Percentiles rank a stretch among this genome's conserved stretches.
Evolutionary conservation across 2,329 filamentous ascomycete species (phyloP).

Genomic region (Aspergillus tubingensis): DNA sequence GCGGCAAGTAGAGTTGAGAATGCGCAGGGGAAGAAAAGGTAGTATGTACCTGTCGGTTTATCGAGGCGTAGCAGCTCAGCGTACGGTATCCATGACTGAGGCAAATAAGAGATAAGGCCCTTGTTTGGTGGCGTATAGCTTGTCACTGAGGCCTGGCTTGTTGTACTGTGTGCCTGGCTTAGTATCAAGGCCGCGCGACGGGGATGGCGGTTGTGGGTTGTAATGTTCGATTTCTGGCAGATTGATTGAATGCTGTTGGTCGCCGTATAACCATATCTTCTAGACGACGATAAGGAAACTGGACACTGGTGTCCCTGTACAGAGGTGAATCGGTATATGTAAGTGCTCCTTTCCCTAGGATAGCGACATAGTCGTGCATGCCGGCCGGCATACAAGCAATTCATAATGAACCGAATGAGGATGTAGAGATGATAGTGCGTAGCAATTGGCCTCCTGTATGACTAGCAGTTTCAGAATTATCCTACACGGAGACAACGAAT

Average conservation of each 20-base stretch:
- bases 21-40: constrained; percentile 56
- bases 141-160: constrained; percentile 19
- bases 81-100: constrained; percentile 56
- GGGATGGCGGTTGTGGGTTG: background rate
- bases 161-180: background rate
- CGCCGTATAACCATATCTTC: background rate
- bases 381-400: background rate
- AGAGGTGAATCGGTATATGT: background rate
- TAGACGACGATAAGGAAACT: background rate
- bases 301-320: background rate
- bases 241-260: background rate
- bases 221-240: background rate
- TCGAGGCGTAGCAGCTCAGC: constrained; percentile 57
- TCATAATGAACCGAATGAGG: background rate
- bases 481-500: background rate
- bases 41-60: constrained; percentile 54
- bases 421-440: background rate
- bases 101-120: constrained; percentile 50
- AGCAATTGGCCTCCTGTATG: background rate
- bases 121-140: constrained; percentile 50
- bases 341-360: background rate
- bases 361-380: background rate
- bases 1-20: constrained; percentile 51
- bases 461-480: background rate
- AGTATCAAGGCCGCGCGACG: background rate